These are phyloP conservation scores for Diddensiella santjacobensis DNA, from an alignment of 805 yeast genomes.

Conservation along the genomic window DNA sequence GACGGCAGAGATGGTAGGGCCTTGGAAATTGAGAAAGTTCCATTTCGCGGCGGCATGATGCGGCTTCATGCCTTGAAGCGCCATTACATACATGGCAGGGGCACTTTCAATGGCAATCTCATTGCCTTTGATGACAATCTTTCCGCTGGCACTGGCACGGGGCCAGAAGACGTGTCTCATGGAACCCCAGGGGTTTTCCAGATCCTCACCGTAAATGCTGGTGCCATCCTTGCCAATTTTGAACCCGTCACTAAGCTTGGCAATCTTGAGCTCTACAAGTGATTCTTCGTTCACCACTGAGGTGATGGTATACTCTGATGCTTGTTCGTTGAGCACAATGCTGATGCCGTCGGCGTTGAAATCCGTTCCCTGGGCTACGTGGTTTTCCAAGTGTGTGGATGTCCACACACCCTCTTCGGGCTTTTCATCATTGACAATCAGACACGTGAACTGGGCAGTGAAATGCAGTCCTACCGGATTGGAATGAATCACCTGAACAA, in stretches of 20 bases:
- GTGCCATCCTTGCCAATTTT: constrained; percentile 87
- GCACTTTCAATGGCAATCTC: constrained; percentile 34
- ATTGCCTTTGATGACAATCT: constrained; percentile 45
- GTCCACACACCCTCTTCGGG: constrained; percentile 71
- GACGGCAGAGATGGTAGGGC: constrained; percentile 66
- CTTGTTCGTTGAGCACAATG: constrained; percentile 56
- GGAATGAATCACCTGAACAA: constrained; percentile 93
- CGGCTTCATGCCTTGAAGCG: constrained; percentile 98
- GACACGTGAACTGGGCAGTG: constrained; percentile 90
- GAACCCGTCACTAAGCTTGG: constrained; percentile 68
- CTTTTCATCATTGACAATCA: constrained; percentile 57
- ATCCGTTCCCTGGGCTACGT: constrained; percentile 65
- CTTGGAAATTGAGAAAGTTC: constrained; percentile 91
- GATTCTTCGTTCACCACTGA: constrained; percentile 59
- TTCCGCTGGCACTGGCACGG: constrained; percentile 68
- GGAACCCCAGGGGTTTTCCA: constrained; percentile 88
- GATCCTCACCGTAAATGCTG: constrained; percentile 81
- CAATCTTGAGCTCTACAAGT: constrained; percentile 62
- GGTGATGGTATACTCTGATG: constrained; percentile 46
- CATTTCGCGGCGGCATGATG: constrained; percentile 97
- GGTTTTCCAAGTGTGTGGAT: constrained; percentile 81
- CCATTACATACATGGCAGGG: constrained; percentile 85
- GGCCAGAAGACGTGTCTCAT: constrained; percentile 99
- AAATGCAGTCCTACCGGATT: constrained; percentile 77
- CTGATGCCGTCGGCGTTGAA: constrained; percentile 68